Percentiles rank a stretch among this genome's conserved stretches.
Conservation (phyloP, 139 green algal species). For the Picochlorum sp. region DNA sequence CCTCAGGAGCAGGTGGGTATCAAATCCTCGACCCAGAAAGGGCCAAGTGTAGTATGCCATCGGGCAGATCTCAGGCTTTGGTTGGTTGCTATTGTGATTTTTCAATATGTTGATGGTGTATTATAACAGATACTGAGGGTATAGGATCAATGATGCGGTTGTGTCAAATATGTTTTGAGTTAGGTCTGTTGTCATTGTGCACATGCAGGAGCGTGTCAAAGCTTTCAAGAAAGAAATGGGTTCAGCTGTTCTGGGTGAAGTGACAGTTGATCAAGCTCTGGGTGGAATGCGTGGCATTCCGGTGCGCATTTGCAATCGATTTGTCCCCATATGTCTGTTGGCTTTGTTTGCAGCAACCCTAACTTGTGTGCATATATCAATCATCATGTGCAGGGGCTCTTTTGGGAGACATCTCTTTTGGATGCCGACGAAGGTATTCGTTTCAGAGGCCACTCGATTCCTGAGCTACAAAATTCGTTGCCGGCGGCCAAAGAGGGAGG, state of each 20-base stretch:
- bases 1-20: constrained; percentile 52
- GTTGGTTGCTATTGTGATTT: background rate
- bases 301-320: background rate
- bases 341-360: background rate
- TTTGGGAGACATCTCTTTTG: constrained; percentile 96
- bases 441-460: constrained; percentile 90
- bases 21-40: too few relatives aligned
- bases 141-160: background rate
- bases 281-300: constrained; percentile 97
- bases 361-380: too few relatives aligned
- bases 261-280: constrained; percentile 81
- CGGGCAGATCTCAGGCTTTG: background rate
- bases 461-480: constrained; percentile 65
- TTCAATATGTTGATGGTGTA: background rate
- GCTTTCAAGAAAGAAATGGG: constrained; percentile 69
- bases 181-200: background rate
- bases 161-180: background rate
- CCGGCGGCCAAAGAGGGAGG: constrained; percentile 28
- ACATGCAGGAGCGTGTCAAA: constrained; percentile 74
- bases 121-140: background rate
- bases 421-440: constrained; percentile 94
- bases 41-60: too few relatives aligned
- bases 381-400: constrained; percentile 61
- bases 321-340: background rate
- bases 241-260: constrained; percentile 58